Evolutionary conservation across 306 rosid species (phyloP), one percentile per base, ranked within the genome.

Genomic region (Abrus pulchellus): DNA sequence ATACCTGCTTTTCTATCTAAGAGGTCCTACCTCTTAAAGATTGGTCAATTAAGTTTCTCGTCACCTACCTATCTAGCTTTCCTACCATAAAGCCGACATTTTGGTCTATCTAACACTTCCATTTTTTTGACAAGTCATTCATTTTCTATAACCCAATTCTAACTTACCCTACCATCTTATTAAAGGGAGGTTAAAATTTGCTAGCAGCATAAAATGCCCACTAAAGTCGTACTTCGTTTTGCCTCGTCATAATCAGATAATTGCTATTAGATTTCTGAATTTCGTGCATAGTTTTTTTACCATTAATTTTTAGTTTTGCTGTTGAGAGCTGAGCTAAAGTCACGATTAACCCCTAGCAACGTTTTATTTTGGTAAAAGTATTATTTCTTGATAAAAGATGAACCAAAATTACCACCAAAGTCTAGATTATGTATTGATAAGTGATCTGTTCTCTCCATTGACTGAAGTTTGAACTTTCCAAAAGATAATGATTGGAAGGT

Each of bases 21-120:
- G 53, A 29, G 82, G 85, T 11, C 82, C 83, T 85, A 69, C 74
- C 71, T n/a, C 59, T 54, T 76, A 40, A 80, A 63, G 50, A 68
- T 54, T 62, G 10, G 68, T 80, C 62, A 9, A 53, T 61, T 72
- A 11, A 30, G 71, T 68, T 47, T 38, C 45, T 59, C 9, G 3
- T 76, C 74, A 40, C 78, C 68, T 69, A 10, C 68, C 54, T 52
- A 43, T 41, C 67, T 41, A 50, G 82, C 67, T 59, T 33, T 60
- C 38, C 48, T 36, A 68, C 74, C 75, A 70, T 50, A 29, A 61
- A 62, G 59, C 60, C 69, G 56, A 36, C 82, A 80, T 54, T 69
- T 56, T 63, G 41, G 45, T 45, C 52, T 45, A 30, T 43, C 11
- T 34, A 33, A 45, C 77, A 47, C 34, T 71, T 77, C 54, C 56